A percentile compares a stretch with the other conserved stretches of the same genome.
These are phyloP conservation scores for Russula sp. DNA, from an alignment of 768 basidiomycete species.

Conservation along the genomic window DNA sequence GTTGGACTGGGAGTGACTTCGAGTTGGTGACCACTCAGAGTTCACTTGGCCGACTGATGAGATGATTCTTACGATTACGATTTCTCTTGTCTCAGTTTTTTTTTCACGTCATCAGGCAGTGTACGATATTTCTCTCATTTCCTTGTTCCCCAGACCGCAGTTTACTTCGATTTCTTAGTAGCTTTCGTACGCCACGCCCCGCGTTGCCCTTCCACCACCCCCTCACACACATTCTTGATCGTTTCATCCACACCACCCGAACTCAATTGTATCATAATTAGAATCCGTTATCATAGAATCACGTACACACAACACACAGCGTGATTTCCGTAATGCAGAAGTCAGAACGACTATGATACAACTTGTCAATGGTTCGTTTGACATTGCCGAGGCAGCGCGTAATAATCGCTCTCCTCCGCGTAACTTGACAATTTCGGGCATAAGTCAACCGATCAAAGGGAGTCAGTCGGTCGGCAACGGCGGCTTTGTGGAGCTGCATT, in stretches of 20 bases:
- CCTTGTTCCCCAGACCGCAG: background rate
- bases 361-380: background rate
- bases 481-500: no score
- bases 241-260: background rate
- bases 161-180: background rate
- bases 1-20: background rate
- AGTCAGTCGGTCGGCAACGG: no score
- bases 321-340: conserved; percentile 7
- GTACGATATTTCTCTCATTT: conserved; percentile 5
- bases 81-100: conserved; percentile 1
- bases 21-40: background rate
- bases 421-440: background rate
- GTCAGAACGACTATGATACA: background rate
- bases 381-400: background rate
- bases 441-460: background rate
- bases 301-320: background rate
- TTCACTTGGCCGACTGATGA: background rate
- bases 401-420: background rate
- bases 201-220: background rate
- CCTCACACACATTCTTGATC: background rate
- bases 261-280: conserved; percentile 18
- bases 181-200: conserved; percentile 5
- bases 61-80: conserved; percentile 6
- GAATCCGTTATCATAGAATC: conserved; percentile 7
- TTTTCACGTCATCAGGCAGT: background rate